A percentile compares a stretch with the other conserved stretches of the same genome.
Evolutionary conservation across 208 protist species (phyloP).

Genomic region (Acanthamoeba royreba): DNA sequence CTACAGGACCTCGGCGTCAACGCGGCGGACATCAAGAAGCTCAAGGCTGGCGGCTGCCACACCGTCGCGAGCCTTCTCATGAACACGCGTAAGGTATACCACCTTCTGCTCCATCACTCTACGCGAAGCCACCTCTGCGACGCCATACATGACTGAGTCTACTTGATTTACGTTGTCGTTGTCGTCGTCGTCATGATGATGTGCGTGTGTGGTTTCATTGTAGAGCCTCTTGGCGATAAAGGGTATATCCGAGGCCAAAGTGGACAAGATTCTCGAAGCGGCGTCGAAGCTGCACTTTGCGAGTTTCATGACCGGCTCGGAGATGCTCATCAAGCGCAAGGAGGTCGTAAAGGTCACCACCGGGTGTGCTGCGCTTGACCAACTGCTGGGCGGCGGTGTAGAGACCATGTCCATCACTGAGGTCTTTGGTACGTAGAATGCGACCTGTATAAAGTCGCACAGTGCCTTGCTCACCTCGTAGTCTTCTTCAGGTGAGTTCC

Average conservation of each 20-base stretch:
- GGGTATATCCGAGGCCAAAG: constrained; percentile 97
- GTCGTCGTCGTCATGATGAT: not conserved
- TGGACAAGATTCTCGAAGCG: constrained; percentile 96
- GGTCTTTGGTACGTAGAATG: constrained; percentile 85
- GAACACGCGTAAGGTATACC: constrained; percentile 70
- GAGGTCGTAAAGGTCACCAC: constrained; percentile 91
- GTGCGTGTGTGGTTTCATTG: not conserved
- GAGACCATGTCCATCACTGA: constrained; percentile 92
- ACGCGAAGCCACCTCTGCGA: not conserved
- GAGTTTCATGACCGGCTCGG: constrained; percentile 88
- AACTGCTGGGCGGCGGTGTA: constrained; percentile 94
- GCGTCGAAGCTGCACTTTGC: constrained; percentile 84
- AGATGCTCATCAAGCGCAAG: constrained; percentile 86
- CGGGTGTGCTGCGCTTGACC: constrained; percentile 90
- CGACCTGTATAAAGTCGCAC: not conserved
- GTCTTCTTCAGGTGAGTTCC: constrained; percentile 68
- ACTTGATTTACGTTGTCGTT: not conserved
- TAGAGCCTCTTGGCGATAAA: constrained; percentile 86
- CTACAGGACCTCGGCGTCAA: constrained; percentile 67
- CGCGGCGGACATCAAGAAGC: constrained; percentile 78
- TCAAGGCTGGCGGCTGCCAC: constrained; percentile 75
- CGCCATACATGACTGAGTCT: not conserved
- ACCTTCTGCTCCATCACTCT: not conserved
- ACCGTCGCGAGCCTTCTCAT: constrained; percentile 76
- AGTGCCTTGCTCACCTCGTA: constrained; percentile 59